phyloP scores from a whole-genome alignment of 2,329 filamentous ascomycete genomes.

The Nothopassalora personata region DNA sequence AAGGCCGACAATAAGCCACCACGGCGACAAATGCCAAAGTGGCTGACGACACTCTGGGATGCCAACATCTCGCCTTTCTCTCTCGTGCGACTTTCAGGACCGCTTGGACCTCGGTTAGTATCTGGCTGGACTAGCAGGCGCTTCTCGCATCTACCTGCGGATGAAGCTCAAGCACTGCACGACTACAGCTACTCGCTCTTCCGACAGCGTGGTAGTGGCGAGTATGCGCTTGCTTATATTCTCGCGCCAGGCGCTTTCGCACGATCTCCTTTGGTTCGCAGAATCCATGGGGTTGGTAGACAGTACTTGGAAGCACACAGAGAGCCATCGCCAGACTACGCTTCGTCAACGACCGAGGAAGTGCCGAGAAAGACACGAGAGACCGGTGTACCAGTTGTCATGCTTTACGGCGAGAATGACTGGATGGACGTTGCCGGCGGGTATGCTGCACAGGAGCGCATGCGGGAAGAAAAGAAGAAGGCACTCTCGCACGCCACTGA shows the following conservation, averaged over 20 bases:
- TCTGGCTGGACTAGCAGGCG: conserved; percentile 91
- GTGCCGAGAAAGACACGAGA: conserved; percentile 55
- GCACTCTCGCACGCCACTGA: conserved; percentile 60
- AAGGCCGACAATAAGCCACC: conserved; percentile 43
- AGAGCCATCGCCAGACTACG: conserved; percentile 24
- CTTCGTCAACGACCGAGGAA: conserved; percentile 52
- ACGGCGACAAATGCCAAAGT: conserved; percentile 65
- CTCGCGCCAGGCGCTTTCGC: conserved; percentile 92
- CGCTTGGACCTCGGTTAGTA: conserved; percentile 82
- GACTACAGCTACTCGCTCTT: conserved; percentile 94
- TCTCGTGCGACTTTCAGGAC: conserved; percentile 79
- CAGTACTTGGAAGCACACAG: conserved; percentile 47
- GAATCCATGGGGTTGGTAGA: conserved; percentile 82
- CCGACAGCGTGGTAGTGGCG: conserved; percentile 82
- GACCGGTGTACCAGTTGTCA: conserved; percentile 65
- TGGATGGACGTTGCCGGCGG: conserved; percentile 97
- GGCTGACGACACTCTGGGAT: conserved; percentile 93
- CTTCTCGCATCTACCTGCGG: conserved; percentile 78
- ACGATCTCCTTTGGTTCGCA: conserved; percentile 75
- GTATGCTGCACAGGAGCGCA: conserved; percentile 69
- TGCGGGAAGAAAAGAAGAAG: conserved; percentile 61
- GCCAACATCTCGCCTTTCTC: conserved; percentile 94
- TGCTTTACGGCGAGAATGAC: conserved; percentile 97
- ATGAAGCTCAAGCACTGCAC: conserved; percentile 79
- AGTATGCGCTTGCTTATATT: conserved; percentile 88